These are phyloP conservation scores for Sequoiadendron giganteum DNA, from an alignment of 75 land plant species.

Conservation along the genomic window DNA sequence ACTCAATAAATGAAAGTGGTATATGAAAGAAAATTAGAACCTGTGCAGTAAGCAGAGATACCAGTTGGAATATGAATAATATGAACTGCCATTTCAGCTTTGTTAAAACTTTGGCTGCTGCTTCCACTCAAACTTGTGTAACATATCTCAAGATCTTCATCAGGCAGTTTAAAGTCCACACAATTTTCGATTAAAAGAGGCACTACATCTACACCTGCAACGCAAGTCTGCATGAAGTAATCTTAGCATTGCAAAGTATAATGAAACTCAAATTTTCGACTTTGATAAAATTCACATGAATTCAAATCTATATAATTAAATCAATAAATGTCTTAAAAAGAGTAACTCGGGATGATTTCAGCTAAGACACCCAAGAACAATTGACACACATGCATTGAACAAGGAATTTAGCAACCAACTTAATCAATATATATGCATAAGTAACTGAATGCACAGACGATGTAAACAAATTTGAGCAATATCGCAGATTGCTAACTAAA, in stretches of 20 bases:
- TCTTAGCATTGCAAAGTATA: not conserved
- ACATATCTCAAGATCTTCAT: constrained; percentile 83
- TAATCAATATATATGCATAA: not conserved
- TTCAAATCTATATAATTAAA: not conserved
- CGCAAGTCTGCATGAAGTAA: constrained; percentile 70
- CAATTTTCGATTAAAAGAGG: constrained; percentile 85
- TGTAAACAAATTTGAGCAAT: not conserved
- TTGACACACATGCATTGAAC: not conserved
- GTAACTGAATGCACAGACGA: not conserved
- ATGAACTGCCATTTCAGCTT: constrained; percentile 92
- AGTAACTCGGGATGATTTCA: not conserved
- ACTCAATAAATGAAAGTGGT: not conserved
- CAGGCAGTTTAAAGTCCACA: constrained; percentile 77
- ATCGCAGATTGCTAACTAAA: not conserved
- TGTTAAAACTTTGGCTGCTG: constrained; percentile 95
- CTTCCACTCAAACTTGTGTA: constrained; percentile 82
- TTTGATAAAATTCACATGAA: not conserved
- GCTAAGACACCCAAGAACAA: too few relatives aligned
- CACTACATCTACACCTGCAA: constrained; percentile 94
- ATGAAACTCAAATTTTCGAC: not conserved
- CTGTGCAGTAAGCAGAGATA: constrained; percentile 78
- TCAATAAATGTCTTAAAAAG: not conserved
- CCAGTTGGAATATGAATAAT: constrained; percentile 97
- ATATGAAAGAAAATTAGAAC: constrained; percentile 21
- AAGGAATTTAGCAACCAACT: not conserved